A percentile compares a stretch with the other conserved stretches of the same genome.
Conservation (phyloP, 768 basidiomycete genomes). For the Leccinellum luteum region DNA sequence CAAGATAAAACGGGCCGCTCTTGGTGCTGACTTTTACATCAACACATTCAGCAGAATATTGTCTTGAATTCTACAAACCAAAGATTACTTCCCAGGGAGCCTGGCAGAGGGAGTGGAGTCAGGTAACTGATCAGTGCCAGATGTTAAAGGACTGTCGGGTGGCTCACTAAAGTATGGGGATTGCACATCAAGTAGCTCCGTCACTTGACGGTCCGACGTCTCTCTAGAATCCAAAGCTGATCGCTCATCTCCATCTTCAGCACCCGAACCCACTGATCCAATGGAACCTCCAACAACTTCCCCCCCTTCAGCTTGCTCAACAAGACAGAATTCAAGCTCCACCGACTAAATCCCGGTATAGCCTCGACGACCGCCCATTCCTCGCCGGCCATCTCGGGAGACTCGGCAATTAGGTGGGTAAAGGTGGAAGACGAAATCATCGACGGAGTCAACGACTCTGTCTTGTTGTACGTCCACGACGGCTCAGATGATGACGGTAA, state of each 20-base stretch:
- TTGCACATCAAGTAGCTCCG: no score
- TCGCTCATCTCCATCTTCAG: constrained; percentile 39
- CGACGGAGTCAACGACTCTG: constrained; percentile 55
- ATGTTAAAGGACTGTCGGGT: no score
- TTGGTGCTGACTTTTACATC: no score
- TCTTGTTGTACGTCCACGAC: constrained; percentile 79
- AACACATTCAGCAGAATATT: no score
- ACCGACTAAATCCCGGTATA: constrained; percentile 46
- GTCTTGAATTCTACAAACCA: no score
- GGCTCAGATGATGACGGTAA: constrained; percentile 4
- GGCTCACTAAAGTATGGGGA: background rate
- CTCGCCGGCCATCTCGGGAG: constrained; percentile 21
- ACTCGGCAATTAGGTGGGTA: constrained; percentile 66
- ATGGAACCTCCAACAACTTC: constrained; percentile 22
- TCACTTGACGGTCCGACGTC: constrained; percentile 7
- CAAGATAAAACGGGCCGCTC: no score
- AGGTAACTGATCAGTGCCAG: no score
- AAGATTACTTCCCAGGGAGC: no score
- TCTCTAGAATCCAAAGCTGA: constrained; percentile 51
- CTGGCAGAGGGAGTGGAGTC: no score
- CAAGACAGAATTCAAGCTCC: constrained; percentile 27
- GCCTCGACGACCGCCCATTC: constrained; percentile 44
- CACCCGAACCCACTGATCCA: constrained; percentile 23
- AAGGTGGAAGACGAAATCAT: constrained; percentile 42
- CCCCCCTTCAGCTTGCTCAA: constrained; percentile 18